A percentile compares a stretch with the other conserved stretches of the same genome.
Conservation (phyloP, 345 rosid species). For the Populus pruinosa region DNA sequence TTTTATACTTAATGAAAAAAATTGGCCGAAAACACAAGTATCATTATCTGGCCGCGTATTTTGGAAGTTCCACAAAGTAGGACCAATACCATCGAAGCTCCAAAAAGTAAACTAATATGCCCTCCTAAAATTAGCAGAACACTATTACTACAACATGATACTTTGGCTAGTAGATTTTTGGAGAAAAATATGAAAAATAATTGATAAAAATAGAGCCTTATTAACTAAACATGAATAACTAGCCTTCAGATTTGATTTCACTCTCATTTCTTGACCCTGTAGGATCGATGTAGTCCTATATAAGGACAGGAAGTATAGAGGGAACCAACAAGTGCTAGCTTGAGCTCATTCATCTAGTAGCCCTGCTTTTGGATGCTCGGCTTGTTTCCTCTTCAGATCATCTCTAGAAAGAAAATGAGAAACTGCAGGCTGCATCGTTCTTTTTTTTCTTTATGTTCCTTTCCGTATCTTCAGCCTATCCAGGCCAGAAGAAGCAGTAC, state of each 20-base stretch:
- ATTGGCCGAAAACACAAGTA: background rate
- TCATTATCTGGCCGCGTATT: background rate
- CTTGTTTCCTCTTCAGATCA: background rate
- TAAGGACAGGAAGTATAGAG: background rate
- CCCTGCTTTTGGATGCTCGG: background rate
- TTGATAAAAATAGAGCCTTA: background rate
- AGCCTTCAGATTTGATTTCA: background rate
- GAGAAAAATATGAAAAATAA: too few species aligned
- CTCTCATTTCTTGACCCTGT: background rate
- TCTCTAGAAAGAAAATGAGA: background rate
- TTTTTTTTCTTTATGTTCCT: background rate
- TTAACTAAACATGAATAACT: background rate
- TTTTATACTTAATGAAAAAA: too few species aligned
- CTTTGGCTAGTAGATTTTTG: background rate
- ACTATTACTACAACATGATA: background rate
- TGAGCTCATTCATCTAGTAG: background rate
- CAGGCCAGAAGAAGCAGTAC: slow-evolving; percentile 1
- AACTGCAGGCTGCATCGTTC: background rate
- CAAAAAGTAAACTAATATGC: background rate
- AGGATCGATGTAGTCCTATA: background rate
- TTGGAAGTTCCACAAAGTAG: background rate
- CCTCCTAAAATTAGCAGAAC: background rate
- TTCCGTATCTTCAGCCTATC: background rate
- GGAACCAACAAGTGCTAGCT: background rate
- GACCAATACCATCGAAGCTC: background rate